These are phyloP conservation scores for Colletotrichum endophyticum DNA, from an alignment of 2,329 filamentous ascomycete genomes.

Conservation along the genomic window DNA sequence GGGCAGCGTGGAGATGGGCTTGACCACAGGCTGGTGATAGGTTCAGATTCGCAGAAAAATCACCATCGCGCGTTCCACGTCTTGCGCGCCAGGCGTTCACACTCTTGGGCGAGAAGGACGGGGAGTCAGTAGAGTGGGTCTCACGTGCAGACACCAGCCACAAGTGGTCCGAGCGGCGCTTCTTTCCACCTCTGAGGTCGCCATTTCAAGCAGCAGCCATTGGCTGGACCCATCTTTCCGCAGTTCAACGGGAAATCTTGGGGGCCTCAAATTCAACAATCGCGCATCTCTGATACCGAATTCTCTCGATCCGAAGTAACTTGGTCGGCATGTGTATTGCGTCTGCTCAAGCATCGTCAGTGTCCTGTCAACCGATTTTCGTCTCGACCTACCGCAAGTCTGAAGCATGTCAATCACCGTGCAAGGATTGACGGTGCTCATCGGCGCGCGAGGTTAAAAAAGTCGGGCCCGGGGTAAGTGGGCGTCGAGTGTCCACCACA, in stretches of 20 bases:
- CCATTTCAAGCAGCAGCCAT: background rate
- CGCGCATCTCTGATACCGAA: background rate
- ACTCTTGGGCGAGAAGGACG: constrained; percentile 1
- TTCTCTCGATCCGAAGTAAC: background rate
- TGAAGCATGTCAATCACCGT: constrained; percentile 4
- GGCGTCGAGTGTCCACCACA: constrained; percentile 19
- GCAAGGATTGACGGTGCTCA: constrained; percentile 21
- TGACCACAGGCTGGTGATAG: background rate
- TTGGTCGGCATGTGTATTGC: background rate
- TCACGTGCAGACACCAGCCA: constrained; percentile 23
- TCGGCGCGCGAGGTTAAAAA: constrained; percentile 16
- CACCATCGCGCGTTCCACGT: constrained; percentile 12
- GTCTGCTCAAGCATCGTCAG: background rate
- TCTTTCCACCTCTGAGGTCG: background rate
- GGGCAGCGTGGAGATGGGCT: background rate
- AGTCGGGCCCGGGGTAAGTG: constrained; percentile 18
- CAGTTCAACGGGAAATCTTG: background rate
- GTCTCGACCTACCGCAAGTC: constrained; percentile 8
- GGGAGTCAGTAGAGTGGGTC: constrained; percentile 20
- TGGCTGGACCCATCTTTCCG: background rate
- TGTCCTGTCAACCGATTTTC: constrained; percentile 5
- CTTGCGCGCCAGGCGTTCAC: constrained; percentile 10
- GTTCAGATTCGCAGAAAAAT: constrained; percentile 18
- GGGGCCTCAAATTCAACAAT: background rate
- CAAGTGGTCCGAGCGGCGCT: constrained; percentile 9